phyloP scores from a whole-genome alignment of 768 basidiomycete genomes.

The Rubroboletus satanas region DNA sequence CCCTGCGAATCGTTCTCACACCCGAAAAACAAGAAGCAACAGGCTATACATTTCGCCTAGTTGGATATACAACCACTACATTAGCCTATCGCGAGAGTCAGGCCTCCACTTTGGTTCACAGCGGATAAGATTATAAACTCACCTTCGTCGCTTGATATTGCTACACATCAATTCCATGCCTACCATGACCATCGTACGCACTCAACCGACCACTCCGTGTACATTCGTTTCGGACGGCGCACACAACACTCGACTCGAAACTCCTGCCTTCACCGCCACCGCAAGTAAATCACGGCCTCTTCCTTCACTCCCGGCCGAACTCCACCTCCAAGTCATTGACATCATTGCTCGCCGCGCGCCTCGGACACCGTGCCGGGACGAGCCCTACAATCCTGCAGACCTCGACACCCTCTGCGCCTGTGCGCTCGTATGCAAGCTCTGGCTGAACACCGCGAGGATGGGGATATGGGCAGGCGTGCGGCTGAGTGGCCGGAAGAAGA shows the following conservation, averaged over 20 bases:
- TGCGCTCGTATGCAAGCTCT: slow-evolving; percentile 31
- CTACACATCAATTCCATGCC: background rate
- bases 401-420: slow-evolving; percentile 22
- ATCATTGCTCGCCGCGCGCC: slow-evolving; percentile 18
- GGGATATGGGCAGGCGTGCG: slow-evolving; percentile 24
- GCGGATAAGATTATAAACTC: slow-evolving; percentile 7
- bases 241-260: background rate
- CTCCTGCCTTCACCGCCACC: background rate
- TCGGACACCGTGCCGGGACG: slow-evolving; percentile 2
- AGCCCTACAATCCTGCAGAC: slow-evolving; percentile 16
- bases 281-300: slow-evolving; percentile 2
- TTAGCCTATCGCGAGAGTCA: background rate
- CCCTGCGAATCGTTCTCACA: slow-evolving; percentile 2
- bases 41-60: background rate
- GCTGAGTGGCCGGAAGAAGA: slow-evolving; percentile 16
- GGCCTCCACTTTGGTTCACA: background rate
- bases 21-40: background rate
- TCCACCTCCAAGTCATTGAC: slow-evolving; percentile 31
- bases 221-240: background rate
- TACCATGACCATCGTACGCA: slow-evolving; percentile 13
- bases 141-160: slow-evolving; percentile 1
- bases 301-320: slow-evolving; percentile 27
- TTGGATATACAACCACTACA: background rate
- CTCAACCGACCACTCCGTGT: slow-evolving; percentile 1
- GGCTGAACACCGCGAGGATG: slow-evolving; percentile 24